Conservation (phyloP, 2,329 filamentous ascomycete genomes). For the Microascus cirrosus region DNA sequence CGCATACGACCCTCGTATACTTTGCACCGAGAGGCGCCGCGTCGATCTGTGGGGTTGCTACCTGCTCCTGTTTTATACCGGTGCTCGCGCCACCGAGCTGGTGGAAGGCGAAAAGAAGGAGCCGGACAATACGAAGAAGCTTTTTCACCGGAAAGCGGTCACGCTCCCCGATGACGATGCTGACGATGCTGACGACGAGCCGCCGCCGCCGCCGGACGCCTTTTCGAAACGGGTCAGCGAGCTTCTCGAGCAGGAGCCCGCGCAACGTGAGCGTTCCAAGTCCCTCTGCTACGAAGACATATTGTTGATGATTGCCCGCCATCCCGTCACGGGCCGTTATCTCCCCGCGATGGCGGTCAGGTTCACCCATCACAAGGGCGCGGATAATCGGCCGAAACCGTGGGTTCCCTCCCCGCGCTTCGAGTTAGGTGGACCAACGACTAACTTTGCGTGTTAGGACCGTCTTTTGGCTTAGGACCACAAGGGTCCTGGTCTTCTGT, state of each 20-base stretch:
- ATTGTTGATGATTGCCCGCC: slow-evolving; percentile 14
- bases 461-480: slow-evolving; percentile 16
- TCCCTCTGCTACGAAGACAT: slow-evolving; percentile 19
- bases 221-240: too few relatives aligned
- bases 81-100: slow-evolving; percentile 16
- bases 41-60: too few relatives aligned
- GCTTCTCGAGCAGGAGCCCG: too few relatives aligned
- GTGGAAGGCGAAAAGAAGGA: slow-evolving; percentile 14
- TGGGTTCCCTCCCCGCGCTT: slow-evolving; percentile 8
- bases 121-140: slow-evolving; percentile 10
- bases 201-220: too few relatives aligned
- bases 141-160: slow-evolving; percentile 14
- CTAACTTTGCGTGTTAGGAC: slow-evolving; percentile 9
- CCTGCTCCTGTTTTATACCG: too few relatives aligned
- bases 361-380: slow-evolving; percentile 18
- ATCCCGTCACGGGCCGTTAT: slow-evolving; percentile 11
- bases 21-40: too few relatives aligned
- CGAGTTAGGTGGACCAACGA: background rate
- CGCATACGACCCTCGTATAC: slow-evolving; percentile 11
- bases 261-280: slow-evolving; percentile 7
- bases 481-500: slow-evolving; percentile 15
- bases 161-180: too few relatives aligned
- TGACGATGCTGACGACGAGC: too few relatives aligned
- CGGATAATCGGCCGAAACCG: slow-evolving; percentile 16
- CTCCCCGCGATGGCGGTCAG: slow-evolving; percentile 16